Conservation (phyloP, 2,329 filamentous ascomycete genomes). For the Arthrobotrys megalospora region DNA sequence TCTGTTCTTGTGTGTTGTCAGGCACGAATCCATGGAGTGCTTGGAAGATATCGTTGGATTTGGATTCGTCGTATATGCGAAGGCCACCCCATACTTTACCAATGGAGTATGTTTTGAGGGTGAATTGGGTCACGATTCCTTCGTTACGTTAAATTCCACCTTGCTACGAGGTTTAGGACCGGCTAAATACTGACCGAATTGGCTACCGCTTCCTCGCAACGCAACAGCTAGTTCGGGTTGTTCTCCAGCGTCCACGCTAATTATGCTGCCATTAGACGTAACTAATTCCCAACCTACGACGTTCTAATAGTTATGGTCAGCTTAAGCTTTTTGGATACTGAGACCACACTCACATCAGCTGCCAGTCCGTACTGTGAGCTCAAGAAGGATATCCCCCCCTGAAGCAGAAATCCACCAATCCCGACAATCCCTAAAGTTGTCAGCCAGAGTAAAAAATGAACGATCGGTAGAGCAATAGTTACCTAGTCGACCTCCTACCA, state of each 20-base stretch:
- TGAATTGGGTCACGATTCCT: slow-evolving; percentile 15
- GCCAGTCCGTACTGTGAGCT: slow-evolving; percentile 8
- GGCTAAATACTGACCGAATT: slow-evolving; percentile 3
- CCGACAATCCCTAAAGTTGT: slow-evolving; percentile 5
- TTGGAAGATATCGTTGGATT: neutral
- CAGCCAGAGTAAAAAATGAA: neutral
- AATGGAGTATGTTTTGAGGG: neutral
- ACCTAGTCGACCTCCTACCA: neutral
- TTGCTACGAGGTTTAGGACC: neutral
- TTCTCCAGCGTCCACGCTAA: neutral
- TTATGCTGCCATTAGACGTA: neutral
- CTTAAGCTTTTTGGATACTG: too few species aligned
- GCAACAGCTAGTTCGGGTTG: slow-evolving; percentile 1
- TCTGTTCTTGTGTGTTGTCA: neutral
- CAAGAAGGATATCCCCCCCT: slow-evolving; percentile 4
- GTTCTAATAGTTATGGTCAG: neutral
- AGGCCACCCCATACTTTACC: slow-evolving; percentile 14
- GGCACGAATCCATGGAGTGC: neutral
- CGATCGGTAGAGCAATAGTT: neutral
- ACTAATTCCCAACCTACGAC: slow-evolving; percentile 1
- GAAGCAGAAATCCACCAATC: slow-evolving; percentile 7
- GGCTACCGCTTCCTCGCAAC: slow-evolving; percentile 1
- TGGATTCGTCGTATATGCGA: neutral
- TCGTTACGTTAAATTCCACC: neutral
- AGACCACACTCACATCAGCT: neutral